Base-by-base conservation (phyloP, 148 eudicot species). In the Cornus suecica region DNA sequence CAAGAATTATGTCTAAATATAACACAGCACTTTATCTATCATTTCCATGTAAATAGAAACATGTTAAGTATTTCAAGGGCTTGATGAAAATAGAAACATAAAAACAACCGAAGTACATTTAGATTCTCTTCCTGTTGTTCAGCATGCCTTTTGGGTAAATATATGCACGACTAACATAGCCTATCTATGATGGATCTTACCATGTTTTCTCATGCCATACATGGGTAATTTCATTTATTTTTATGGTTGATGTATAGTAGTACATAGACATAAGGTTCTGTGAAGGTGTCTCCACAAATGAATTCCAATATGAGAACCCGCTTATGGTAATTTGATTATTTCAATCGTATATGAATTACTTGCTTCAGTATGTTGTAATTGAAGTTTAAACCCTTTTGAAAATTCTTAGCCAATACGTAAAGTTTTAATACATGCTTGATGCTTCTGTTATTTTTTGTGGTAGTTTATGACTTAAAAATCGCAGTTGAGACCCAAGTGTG, bases 401-500 rank as follows among this genome's bases (percentile, higher is more conserved):
- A 15, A 26, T 25, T 62, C 25, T 54, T 58, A n/a, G 62, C 20
- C 24, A n/a, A n/a, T 58, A 25, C 25, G 1, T n/a, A 7, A 58
- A 58, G 62, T 58, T 58, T 58, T 22, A 58, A 58, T 5, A 5
- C 62, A 18, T 22, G 25, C 24, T 23, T 37, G 42, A 37, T 60
- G 56, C 27, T 61, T 73, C 37, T 42, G 13, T 25, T 16, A 22
- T 8, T 4, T 20, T 20, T 29, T 78, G 60, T 6, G 66, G 1
- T 66, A 5, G 28, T 5, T 10, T 24, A 24, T 64, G n/a, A 18
- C 29, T 71, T 15, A 20, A 66, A 11, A 62, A 31, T 60, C 62
- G 7, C 52, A 71, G 51, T 54, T 80, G 26, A 77, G 72, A 73
- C 18, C 65, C 48, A 28, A 22, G 73, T 58, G 58, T 74, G 48